These are phyloP conservation scores for Thalia dealbata DNA, from an alignment of 176 grass and related monocot species.

Conservation along the genomic window DNA sequence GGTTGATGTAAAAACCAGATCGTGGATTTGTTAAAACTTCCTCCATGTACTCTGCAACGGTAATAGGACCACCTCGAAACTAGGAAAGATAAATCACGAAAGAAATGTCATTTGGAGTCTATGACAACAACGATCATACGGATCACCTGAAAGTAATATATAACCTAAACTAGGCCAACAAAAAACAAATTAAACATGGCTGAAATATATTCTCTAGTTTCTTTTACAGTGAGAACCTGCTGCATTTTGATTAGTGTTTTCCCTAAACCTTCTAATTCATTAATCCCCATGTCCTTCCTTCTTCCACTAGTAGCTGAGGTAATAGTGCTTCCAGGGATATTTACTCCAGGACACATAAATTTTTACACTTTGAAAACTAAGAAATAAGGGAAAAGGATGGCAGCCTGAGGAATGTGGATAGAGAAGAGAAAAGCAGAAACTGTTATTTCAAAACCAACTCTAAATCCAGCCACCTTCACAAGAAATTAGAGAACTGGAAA, in stretches of 20 bases:
- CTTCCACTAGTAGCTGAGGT: not conserved
- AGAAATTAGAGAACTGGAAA: not conserved
- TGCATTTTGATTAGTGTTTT: not conserved
- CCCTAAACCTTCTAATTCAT: not conserved
- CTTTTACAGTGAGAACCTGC: not conserved
- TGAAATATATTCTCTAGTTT: too few relatives aligned
- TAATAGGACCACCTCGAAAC: conserved; percentile 94
- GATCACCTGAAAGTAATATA: too few relatives aligned
- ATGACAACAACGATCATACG: not conserved
- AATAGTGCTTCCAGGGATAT: not conserved
- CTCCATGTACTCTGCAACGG: conserved; percentile 91
- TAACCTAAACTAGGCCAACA: too few relatives aligned
- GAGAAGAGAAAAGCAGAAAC: not conserved
- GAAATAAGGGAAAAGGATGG: not conserved
- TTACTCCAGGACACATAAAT: not conserved
- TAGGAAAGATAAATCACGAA: conserved; percentile 18
- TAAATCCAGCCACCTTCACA: not conserved
- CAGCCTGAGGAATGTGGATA: not conserved
- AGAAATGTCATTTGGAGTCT: not conserved
- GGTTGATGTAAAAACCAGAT: conserved; percentile 79
- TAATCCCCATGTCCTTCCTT: not conserved
- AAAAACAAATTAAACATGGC: too few relatives aligned
- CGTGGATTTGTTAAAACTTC: conserved; percentile 85
- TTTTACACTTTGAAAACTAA: not conserved
- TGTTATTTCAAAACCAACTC: not conserved